A percentile compares a stretch with the other conserved stretches of the same genome.
phyloP scores from a whole-genome alignment of 805 yeast species.

The Wickerhamiella qilinensis region DNA sequence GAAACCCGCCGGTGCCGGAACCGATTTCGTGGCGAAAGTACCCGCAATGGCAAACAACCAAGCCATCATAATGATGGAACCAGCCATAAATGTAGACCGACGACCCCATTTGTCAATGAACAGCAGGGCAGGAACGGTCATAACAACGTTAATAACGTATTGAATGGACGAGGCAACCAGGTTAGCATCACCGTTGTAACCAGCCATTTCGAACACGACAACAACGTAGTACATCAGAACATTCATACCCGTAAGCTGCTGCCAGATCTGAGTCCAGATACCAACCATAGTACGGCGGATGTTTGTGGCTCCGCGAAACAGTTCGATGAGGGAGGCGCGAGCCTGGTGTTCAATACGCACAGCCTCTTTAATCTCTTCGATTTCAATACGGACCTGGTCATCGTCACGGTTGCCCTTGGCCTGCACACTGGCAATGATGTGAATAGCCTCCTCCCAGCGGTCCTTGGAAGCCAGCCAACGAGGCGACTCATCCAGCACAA shows the following conservation, averaged over 20 bases:
- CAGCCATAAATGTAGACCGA: constrained; percentile 45
- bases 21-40: constrained; percentile 9
- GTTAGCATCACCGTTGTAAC: constrained; percentile 42
- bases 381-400: constrained; percentile 34
- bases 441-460: constrained; percentile 30
- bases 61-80: constrained; percentile 60
- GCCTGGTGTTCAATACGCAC: constrained; percentile 37
- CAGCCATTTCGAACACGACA: constrained; percentile 38
- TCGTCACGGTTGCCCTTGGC: constrained; percentile 19
- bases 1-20: constrained; percentile 2
- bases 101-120: constrained; percentile 72
- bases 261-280: constrained; percentile 28
- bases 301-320: constrained; percentile 29
- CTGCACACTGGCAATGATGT: constrained; percentile 21
- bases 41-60: constrained; percentile 13
- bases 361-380: constrained; percentile 44
- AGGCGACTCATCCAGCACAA: constrained; percentile 26
- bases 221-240: constrained; percentile 58
- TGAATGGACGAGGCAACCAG: constrained; percentile 42
- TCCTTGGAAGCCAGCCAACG: constrained; percentile 33
- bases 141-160: constrained; percentile 56
- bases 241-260: constrained; percentile 59
- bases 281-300: constrained; percentile 21
- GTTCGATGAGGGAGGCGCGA: constrained; percentile 29
- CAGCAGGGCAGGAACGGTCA: constrained; percentile 70